Evolutionary conservation across 805 yeast species (phyloP).

Genomic region (Starmerella asiatica): DNA sequence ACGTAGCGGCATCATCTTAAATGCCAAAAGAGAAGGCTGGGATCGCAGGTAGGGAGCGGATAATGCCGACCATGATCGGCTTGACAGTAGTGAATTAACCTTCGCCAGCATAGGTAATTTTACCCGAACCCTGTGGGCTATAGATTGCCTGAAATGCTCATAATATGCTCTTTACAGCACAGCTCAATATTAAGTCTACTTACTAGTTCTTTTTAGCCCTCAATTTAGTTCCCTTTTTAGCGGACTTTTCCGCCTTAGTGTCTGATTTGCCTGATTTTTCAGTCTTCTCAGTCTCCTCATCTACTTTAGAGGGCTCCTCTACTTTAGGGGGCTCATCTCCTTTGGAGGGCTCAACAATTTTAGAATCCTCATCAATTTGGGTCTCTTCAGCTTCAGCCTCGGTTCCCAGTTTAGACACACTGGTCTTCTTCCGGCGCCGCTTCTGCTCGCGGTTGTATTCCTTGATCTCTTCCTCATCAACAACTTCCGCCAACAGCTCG

Average conservation of each 20-base stretch:
- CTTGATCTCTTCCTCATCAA: constrained; percentile 55
- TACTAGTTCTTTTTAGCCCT: not conserved
- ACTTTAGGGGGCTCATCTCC: not conserved
- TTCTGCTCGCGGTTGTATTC: constrained; percentile 46
- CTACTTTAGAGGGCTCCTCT: not conserved
- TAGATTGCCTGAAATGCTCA: too few species aligned
- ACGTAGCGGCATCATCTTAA: too few species aligned
- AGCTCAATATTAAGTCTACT: too few species aligned
- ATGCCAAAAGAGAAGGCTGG: too few species aligned
- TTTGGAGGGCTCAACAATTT: not conserved
- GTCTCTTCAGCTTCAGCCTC: too few species aligned
- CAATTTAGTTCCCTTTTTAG: constrained; percentile 7
- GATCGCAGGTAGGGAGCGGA: too few species aligned
- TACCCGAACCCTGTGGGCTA: too few species aligned
- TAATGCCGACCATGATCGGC: too few species aligned
- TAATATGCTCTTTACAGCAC: not conserved
- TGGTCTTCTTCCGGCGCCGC: constrained; percentile 13
- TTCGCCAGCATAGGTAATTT: too few species aligned
- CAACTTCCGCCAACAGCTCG: constrained; percentile 70
- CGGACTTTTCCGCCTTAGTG: constrained; percentile 4
- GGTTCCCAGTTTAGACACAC: not conserved
- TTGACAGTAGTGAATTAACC: too few species aligned
- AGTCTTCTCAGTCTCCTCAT: not conserved
- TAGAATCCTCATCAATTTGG: too few species aligned
- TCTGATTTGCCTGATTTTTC: constrained; percentile 7